Base-by-base conservation (phyloP, 352 stramenopile species). In the Globisporangium parvum region DNA sequence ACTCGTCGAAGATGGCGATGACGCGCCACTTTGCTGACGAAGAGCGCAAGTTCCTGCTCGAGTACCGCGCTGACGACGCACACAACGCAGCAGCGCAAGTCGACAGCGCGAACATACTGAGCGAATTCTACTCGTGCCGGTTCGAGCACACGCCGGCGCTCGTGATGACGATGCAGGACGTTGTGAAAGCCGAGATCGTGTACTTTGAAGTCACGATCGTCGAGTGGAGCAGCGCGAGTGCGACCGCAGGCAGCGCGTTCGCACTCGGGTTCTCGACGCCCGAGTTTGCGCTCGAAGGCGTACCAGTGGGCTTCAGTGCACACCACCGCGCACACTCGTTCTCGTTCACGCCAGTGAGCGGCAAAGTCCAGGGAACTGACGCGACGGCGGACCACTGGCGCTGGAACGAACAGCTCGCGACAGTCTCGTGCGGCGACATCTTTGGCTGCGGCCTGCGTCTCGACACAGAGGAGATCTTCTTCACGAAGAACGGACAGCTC, bases 391-490 rank as follows among this genome's bases (percentile, higher is more conserved):
- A 95, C 53, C 69, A 79, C 9, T 95, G 83, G 80, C 66, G 67
- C 23, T 95, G 83, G 85, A 72, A 76, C 39, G 85, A 93, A 14
- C 65, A 69, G 35, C 44, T 70, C 23, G 62, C 62, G 21, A 53
- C 67, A 1, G 69, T 88, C 1, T 66, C 66, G 17, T 62, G 68
- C 28, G 83, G 83, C 24, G 85, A 95, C 44, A 67, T 91, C 12
- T 86, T 87, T 59, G 85, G 85, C 6, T 93, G 83, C 62, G 85
- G 83, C 0, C 68, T 93, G 39, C 81, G 85, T 0, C 56, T 93
- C 4, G 85, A 93, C 54, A 91, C 84, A 1, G 71, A 85, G 26
- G 85, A 95, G 35, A 65, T 95, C 18, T 95, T 95, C 54, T 89
- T 93, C 50, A 92, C 81, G 17, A 92, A 91, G 56, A 95, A 93